Evolutionary conservation across 1,284 basidiomycete genomes (phyloP).

Genomic region (Cryptococcus neoformans): DNA sequence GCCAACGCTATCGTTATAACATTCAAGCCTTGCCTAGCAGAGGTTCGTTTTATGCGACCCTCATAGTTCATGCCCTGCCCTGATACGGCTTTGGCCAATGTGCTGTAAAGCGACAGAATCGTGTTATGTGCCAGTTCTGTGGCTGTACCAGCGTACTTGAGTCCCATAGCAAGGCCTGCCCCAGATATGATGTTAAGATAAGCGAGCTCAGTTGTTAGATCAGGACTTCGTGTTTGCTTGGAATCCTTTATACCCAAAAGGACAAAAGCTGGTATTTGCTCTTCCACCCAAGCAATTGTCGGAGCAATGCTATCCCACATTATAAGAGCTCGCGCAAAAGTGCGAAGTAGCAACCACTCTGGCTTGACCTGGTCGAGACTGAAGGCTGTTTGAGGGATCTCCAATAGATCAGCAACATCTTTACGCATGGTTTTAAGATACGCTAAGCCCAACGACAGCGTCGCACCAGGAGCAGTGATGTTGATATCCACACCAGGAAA

Average conservation of each 20-base stretch:
- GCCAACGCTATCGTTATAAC: constrained; percentile 79
- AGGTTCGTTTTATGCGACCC: constrained; percentile 75
- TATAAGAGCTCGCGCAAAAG: constrained; percentile 74
- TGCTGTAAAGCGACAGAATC: constrained; percentile 75
- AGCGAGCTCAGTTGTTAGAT: constrained; percentile 77
- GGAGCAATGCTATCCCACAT: constrained; percentile 80
- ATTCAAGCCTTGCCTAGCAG: constrained; percentile 84
- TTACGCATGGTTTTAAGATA: constrained; percentile 78
- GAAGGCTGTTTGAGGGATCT: constrained; percentile 73
- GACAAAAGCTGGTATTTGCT: constrained; percentile 71
- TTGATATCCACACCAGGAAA: constrained; percentile 62
- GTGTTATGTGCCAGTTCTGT: constrained; percentile 78
- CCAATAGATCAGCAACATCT: constrained; percentile 80
- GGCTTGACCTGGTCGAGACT: constrained; percentile 83
- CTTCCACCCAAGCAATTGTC: constrained; percentile 70
- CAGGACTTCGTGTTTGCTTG: constrained; percentile 49
- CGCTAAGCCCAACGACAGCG: constrained; percentile 86
- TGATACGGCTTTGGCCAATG: constrained; percentile 57
- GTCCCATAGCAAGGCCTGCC: constrained; percentile 82
- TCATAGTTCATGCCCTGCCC: constrained; percentile 70
- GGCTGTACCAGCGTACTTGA: constrained; percentile 93
- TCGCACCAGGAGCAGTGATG: constrained; percentile 84
- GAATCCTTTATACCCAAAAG: constrained; percentile 57
- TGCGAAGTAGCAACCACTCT: constrained; percentile 77
- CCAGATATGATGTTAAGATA: constrained; percentile 87